Conservation (phyloP, 164 flowering plant genomes). For the Paratinospora sagittata region DNA sequence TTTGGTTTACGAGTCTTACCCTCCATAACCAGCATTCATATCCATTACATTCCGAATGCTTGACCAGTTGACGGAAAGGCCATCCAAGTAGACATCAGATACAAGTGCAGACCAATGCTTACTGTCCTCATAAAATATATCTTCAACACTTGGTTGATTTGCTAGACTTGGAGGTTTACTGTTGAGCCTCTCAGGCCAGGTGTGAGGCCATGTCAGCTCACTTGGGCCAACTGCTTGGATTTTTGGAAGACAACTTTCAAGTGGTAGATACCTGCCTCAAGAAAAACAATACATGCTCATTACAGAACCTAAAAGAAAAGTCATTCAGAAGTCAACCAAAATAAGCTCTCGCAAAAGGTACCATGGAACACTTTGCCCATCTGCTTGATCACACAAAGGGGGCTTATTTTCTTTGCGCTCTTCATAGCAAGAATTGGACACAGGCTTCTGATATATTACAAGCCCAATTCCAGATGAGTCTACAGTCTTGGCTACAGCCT, state of each 20-base stretch:
- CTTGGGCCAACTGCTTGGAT: constrained; percentile 29
- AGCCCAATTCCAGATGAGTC: constrained; percentile 60
- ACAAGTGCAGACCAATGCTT: constrained; percentile 61
- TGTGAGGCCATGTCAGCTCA: constrained; percentile 50
- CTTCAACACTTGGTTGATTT: constrained; percentile 32
- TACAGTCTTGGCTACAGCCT: constrained; percentile 46
- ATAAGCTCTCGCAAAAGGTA: constrained; percentile 21
- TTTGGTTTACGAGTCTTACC: constrained; percentile 46
- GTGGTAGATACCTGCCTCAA: constrained; percentile 63
- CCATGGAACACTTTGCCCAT: constrained; percentile 51
- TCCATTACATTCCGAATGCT: constrained; percentile 86
- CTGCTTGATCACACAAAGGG: constrained; percentile 55
- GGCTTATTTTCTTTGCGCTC: constrained; percentile 45
- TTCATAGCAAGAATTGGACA: constrained; percentile 64
- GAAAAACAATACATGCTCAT: neutral
- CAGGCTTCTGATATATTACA: constrained; percentile 88
- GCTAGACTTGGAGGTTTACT: constrained; percentile 58
- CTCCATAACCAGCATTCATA: constrained; percentile 96
- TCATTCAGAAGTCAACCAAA: neutral
- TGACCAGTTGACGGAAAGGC: constrained; percentile 66
- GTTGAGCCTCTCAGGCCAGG: constrained; percentile 82
- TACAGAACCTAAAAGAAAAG: neutral
- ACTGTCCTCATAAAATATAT: constrained; percentile 48
- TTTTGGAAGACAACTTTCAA: constrained; percentile 54
- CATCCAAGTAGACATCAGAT: constrained; percentile 54